Percentiles rank a stretch among this genome's conserved stretches.
Conservation (phyloP, 257 asterid species). For the Rauvolfia tetraphylla region DNA sequence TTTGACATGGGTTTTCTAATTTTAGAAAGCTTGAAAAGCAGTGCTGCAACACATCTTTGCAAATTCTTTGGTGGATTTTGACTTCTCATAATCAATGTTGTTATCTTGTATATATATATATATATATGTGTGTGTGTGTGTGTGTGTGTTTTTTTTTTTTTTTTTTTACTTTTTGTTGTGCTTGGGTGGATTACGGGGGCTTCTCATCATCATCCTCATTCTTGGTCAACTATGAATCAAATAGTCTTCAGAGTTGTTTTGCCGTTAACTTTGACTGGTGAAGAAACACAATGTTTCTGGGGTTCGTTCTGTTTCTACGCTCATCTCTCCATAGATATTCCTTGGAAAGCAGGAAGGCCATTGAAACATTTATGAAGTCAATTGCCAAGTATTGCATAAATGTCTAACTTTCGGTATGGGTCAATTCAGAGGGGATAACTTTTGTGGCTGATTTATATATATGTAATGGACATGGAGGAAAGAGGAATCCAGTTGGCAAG, state of each 20-base stretch:
- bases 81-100: no score
- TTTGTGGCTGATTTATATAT: not conserved
- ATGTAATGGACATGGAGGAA: not conserved
- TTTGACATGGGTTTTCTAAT: no score
- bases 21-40: no score
- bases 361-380: not conserved
- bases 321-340: not conserved
- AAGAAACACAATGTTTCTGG: no score
- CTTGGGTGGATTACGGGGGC: not conserved
- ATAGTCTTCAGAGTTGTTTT: not conserved
- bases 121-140: no score
- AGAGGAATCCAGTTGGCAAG: not conserved
- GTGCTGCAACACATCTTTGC: no score
- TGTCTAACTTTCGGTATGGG: not conserved
- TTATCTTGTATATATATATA: no score
- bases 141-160: no score
- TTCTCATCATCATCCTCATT: not conserved
- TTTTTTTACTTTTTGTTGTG: no score
- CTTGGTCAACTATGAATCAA: not conserved
- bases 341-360: not conserved
- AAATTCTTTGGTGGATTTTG: no score
- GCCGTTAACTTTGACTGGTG: not conserved
- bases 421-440: slow-evolving; percentile 1
- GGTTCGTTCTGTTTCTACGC: not conserved
- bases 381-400: not conserved